Percentiles rank a stretch among this genome's conserved stretches.
phyloP scores from a whole-genome alignment of 805 yeast genomes.

The Limtongia smithiae region DNA sequence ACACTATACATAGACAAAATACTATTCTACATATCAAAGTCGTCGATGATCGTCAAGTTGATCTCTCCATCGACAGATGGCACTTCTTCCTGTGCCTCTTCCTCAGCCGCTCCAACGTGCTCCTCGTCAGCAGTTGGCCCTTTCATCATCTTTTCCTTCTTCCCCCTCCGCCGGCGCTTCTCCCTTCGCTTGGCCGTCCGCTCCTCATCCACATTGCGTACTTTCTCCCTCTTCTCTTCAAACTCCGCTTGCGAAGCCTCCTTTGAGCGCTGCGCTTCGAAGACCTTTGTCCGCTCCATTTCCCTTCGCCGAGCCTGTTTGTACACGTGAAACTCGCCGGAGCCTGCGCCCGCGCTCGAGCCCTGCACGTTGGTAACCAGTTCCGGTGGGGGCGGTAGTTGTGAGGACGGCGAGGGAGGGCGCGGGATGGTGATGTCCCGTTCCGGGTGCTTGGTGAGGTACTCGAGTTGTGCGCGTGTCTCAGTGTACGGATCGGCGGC shows the following conservation, averaged over 20 bases:
- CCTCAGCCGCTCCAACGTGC: constrained; percentile 1
- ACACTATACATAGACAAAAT: no score
- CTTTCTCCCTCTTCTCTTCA: constrained; percentile 22
- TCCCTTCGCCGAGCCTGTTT: constrained; percentile 37
- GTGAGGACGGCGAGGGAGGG: constrained; percentile 14
- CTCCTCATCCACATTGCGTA: constrained; percentile 29
- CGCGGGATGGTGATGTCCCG: constrained; percentile 15
- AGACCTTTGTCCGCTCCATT: constrained; percentile 31
- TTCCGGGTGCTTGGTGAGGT: constrained; percentile 16
- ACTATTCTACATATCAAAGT: constrained; percentile 5
- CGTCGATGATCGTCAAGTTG: constrained; percentile 23
- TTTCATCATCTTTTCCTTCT: neutral
- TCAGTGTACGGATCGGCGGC: constrained; percentile 14
- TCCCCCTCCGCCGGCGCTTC: constrained; percentile 24
- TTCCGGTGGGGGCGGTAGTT: constrained; percentile 33
- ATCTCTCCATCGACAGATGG: constrained; percentile 21
- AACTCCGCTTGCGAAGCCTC: constrained; percentile 32
- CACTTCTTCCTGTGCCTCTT: neutral
- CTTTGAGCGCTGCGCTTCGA: constrained; percentile 29
- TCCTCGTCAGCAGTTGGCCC: neutral
- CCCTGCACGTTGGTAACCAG: constrained; percentile 35
- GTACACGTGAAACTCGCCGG: constrained; percentile 41
- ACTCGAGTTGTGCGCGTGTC: constrained; percentile 12
- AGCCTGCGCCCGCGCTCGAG: constrained; percentile 39
- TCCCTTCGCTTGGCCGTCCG: constrained; percentile 33